These are phyloP conservation scores for Closterium sp. DNA, from an alignment of 139 green algal species.

Conservation along the genomic window DNA sequence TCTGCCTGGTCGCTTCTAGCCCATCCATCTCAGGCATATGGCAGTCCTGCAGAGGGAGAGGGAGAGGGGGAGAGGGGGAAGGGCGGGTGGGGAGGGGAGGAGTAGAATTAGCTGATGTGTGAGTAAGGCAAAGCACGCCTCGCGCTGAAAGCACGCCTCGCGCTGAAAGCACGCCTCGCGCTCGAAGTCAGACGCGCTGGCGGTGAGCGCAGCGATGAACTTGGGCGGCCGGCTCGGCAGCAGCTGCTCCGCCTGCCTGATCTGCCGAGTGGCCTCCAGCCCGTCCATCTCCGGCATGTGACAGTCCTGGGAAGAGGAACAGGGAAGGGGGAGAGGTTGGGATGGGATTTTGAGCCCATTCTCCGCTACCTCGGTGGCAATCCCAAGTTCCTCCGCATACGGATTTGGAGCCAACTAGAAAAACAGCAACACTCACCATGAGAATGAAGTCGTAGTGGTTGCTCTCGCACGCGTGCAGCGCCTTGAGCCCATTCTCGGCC, in stretches of 20 bases:
- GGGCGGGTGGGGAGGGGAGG: no score
- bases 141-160: no score
- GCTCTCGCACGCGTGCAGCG: slow-evolving; percentile 14
- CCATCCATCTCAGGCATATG: background rate
- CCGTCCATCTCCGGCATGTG: background rate
- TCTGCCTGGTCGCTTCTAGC: background rate
- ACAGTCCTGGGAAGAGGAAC: background rate
- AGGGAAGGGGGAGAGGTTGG: no score
- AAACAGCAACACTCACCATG: slow-evolving; percentile 36
- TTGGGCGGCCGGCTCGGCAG: background rate
- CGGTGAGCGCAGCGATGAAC: slow-evolving; percentile 29
- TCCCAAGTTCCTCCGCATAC: no score
- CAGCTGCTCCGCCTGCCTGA: background rate
- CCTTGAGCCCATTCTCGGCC: slow-evolving; percentile 21
- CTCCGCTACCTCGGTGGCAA: no score
- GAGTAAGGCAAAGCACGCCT: no score
- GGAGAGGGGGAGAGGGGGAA: no score
- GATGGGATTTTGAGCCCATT: no score
- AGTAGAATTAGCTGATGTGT: no score
- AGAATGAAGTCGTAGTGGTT: slow-evolving; percentile 35
- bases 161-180: background rate
- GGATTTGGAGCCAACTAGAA: no score
- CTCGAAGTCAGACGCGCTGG: slow-evolving; percentile 27
- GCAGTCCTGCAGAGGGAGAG: background rate
- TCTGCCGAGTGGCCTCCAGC: background rate